Evolutionary conservation across 495 filamentous ascomycete species (phyloP), one percentile per base, ranked within the genome.

Genomic region (Pyrenula massariospora): DNA sequence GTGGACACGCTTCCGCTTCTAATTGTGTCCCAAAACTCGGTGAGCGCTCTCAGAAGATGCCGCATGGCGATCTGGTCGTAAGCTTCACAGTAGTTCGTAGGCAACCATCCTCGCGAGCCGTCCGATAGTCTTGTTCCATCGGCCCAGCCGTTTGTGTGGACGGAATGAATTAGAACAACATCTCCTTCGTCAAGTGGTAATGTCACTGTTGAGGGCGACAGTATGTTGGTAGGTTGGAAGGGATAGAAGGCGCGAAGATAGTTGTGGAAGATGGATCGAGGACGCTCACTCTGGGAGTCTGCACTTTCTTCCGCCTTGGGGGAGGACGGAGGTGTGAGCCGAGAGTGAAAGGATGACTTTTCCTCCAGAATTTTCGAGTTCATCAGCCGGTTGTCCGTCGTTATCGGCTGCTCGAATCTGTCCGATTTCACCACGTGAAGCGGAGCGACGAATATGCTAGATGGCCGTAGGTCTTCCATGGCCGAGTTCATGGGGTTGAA

Each of bases 81-180:
- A 11, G 88, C 80, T 66, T 96, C 89, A 74, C 94, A 99, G 67
- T 97, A 97, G 68, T 99, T 99, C 2, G 94, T 97, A 24, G 94
- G 94, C 57, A 99, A 74, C 94, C 94, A 99, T 56, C 94, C 94
- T 62, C 94, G 81, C 56, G 86, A 86, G 19, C 92, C 93, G 12
- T 89, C 87, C 54, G 87, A 79, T 54, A 99, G 71, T 50, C 96
- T 75, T n/a, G 94, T 99, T 48, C 94, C 94, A 69, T 99, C 94
- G 48, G 93, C 94, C 94, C 94, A 99, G 63, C 94, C 94, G 74
- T 96, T 99, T 53, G 89, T 90, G 72, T 99, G 94, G 61, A 99
- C 87, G 12, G 93, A 96, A 69, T 99, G 94, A 31, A 99, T 84
- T 56, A 99, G 70, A 54, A 99, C 88, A 22, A 99, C 81, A 62